Evolutionary conservation across 2,329 filamentous ascomycete genomes (phyloP), one percentile per base, ranked within the genome.

Genomic region (Ceratocystiopsis brevicomis): DNA sequence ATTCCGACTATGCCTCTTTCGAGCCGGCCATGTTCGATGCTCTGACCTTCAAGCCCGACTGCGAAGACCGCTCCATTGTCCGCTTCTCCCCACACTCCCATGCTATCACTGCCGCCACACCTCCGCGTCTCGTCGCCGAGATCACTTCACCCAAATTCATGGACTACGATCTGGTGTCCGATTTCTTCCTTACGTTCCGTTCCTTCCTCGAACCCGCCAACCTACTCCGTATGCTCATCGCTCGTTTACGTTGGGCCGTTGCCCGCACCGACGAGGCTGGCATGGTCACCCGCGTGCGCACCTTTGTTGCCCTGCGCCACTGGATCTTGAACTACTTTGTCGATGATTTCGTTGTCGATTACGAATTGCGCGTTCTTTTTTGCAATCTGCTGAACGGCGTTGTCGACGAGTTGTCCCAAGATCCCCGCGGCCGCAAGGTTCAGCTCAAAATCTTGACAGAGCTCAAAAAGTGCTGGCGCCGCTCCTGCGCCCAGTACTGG

Each of bases 251-350:
- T 51, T 98, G 90, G 90, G 86, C 90, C 0, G 68, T 95, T 40
- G 73, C 73, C 40, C 73, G 83, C 44, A 65, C 72, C 39, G 84
- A 93, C 55, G 85, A 95, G 56, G 76, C 78, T 45, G 90, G 90
- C 36, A 82, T 86, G 56, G 84, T 98, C 42, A 90, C 95, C n/a
- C 76, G 88, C 41, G 92, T 98, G 15, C 76, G 90, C 37, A 92
- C 87, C 0, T 98, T 96, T 62, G 90, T 95, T 21, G 90, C 90
- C 9, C 69, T 96, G 38, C 77, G 90, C 45, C 90, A 98, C 59
- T 98, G 90, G 90, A 87, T 96, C 45, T 63, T 98, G 48, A 98
- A 98, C 58, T 98, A 98, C 59, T 98, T 96, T 52, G 71, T 83
- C 44, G 90, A 98, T 56, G 90, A 98, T 56, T 98, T 94, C 57